Percentiles rank a stretch among this genome's conserved stretches.
Evolutionary conservation across 1,284 basidiomycete species (phyloP).

Genomic region (Rhodotorula mucilaginosa): DNA sequence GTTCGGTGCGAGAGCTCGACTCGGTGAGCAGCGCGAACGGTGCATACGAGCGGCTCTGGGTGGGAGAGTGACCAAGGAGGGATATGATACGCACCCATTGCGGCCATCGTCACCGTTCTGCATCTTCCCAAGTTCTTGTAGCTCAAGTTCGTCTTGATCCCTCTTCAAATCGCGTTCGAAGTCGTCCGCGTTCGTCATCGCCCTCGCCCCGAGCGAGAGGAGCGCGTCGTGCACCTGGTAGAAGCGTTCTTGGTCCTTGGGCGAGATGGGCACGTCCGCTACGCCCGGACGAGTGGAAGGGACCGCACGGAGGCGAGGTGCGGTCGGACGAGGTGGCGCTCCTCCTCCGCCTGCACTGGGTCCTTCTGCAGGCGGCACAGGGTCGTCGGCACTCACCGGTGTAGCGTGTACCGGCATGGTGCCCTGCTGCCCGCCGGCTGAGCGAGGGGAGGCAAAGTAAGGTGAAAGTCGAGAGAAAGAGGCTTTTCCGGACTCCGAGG

Average conservation of each 20-base stretch:
- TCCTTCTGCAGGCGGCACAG: not conserved
- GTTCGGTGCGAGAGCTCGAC: not conserved
- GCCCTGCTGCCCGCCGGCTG: no score
- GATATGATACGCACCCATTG: no score
- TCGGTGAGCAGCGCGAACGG: not conserved
- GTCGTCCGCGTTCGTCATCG: not conserved
- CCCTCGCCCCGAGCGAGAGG: not conserved
- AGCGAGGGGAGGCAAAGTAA: no score
- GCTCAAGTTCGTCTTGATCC: not conserved
- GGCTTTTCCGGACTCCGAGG: no score
- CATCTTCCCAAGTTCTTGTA: no score
- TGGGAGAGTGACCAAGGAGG: no score
- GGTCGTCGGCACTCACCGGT: no score
- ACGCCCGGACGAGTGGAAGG: not conserved
- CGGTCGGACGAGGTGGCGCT: not conserved
- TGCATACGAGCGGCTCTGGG: not conserved
- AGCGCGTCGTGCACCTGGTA: slow-evolving; percentile 1
- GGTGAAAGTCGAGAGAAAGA: no score
- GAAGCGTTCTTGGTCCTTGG: slow-evolving; percentile 1
- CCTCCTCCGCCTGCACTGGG: not conserved
- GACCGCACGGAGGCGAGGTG: not conserved
- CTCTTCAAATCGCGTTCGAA: not conserved
- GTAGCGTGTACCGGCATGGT: no score
- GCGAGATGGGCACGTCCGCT: slow-evolving; percentile 9
- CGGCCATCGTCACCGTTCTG: not conserved